These are phyloP conservation scores for Phoma sp. DNA, from an alignment of 2,329 filamentous ascomycete genomes.

Conservation along the genomic window DNA sequence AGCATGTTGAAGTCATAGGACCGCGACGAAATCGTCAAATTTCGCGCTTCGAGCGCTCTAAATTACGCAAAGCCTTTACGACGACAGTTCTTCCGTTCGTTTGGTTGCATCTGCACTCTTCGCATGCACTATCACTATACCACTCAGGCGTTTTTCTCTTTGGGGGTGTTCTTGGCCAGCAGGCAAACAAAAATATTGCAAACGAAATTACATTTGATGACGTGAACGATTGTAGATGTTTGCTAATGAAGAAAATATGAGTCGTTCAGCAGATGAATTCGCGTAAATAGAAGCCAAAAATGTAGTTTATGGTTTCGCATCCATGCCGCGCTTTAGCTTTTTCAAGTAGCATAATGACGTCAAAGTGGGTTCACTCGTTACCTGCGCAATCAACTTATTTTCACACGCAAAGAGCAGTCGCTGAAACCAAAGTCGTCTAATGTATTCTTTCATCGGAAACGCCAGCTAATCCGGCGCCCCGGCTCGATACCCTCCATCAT, in stretches of 20 bases:
- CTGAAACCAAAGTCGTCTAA: slow-evolving; percentile 31
- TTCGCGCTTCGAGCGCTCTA: not conserved
- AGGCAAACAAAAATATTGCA: not conserved
- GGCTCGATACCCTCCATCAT: slow-evolving; percentile 30
- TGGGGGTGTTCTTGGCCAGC: not conserved
- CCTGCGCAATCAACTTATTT: not conserved
- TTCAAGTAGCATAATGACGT: not conserved
- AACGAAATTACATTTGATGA: slow-evolving; percentile 3
- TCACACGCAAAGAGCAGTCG: slow-evolving; percentile 2
- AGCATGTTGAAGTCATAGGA: slow-evolving; percentile 45
- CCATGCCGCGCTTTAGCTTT: too few species aligned
- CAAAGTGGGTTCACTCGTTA: not conserved
- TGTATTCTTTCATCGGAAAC: slow-evolving; percentile 38
- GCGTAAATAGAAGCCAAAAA: not conserved
- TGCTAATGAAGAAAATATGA: slow-evolving; percentile 6
- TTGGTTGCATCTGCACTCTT: slow-evolving; percentile 2
- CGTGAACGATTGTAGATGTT: slow-evolving; percentile 9
- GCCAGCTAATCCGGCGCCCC: slow-evolving; percentile 45
- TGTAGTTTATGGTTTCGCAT: not conserved
- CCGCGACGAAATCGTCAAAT: not conserved
- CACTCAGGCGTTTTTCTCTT: slow-evolving; percentile 3
- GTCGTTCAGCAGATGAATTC: not conserved
- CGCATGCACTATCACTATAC: slow-evolving; percentile 13
- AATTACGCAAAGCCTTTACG: not conserved
- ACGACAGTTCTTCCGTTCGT: not conserved